Conservation (phyloP, 2,329 filamentous ascomycete species). For the Coleophoma crateriformis region DNA sequence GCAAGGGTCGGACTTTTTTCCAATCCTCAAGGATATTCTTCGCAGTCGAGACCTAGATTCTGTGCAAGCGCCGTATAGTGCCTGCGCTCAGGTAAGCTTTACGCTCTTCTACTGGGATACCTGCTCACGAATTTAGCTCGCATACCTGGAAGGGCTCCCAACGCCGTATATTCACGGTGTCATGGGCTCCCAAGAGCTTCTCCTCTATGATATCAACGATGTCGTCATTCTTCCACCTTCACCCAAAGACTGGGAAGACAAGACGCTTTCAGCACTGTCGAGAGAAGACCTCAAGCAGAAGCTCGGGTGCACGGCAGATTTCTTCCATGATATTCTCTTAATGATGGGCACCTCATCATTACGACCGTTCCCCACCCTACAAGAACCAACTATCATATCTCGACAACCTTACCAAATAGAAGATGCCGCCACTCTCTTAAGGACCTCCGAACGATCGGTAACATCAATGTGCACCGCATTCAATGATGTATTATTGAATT, state of each 20-base stretch:
- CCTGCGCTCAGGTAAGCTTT: slow-evolving; percentile 69
- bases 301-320: slow-evolving; percentile 59
- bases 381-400: slow-evolving; percentile 48
- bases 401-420: slow-evolving; percentile 53
- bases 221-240: slow-evolving; percentile 64
- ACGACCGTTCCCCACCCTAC: slow-evolving; percentile 71
- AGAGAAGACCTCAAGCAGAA: slow-evolving; percentile 67
- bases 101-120: not conserved
- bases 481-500: slow-evolving; percentile 69
- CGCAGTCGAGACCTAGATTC: slow-evolving; percentile 66
- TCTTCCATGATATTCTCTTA: slow-evolving; percentile 79
- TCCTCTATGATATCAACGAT: slow-evolving; percentile 80
- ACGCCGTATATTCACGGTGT: slow-evolving; percentile 68
- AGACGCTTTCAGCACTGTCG: slow-evolving; percentile 55
- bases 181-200: slow-evolving; percentile 77
- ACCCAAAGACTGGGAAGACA: slow-evolving; percentile 59
- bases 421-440: slow-evolving; percentile 74
- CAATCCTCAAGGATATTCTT: slow-evolving; percentile 71
- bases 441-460: slow-evolving; percentile 63
- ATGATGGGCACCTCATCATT: slow-evolving; percentile 80
- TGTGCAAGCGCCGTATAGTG: slow-evolving; percentile 80
- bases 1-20: slow-evolving; percentile 66
- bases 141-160: slow-evolving; percentile 67
- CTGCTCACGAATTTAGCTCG: slow-evolving; percentile 50
- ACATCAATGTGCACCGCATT: slow-evolving; percentile 70